Conservation (phyloP, 2,329 filamentous ascomycete genomes). For the Coniochaeta sp. region DNA sequence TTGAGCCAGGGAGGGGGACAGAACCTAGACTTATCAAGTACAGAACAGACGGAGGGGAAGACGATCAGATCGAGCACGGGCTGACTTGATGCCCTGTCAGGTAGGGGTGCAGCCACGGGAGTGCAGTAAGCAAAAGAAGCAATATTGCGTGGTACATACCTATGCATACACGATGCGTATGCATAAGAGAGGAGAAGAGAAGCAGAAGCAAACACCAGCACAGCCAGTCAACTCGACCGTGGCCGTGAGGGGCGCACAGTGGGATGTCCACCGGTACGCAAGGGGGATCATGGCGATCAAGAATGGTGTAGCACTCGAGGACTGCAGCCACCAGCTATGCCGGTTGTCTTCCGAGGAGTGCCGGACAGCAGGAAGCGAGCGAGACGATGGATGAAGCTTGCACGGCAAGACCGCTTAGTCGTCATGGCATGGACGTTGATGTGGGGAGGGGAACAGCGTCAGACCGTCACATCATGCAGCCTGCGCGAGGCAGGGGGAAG, state of each 20-base stretch:
- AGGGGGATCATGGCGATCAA: background rate
- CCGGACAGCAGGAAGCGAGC: background rate
- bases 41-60: conserved; percentile 4
- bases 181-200: background rate
- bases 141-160: background rate
- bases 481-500: background rate
- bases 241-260: background rate
- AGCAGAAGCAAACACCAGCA: background rate
- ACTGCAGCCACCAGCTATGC: background rate
- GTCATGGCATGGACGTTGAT: background rate
- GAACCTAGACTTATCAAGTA: conserved; percentile 1
- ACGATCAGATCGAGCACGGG: background rate
- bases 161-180: background rate
- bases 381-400: background rate
- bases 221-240: background rate
- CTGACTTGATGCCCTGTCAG: background rate
- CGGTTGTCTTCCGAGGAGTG: background rate
- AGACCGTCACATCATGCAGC: background rate
- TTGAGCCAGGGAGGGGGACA: conserved; percentile 3
- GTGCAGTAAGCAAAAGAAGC: background rate
- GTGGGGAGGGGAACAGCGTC: background rate
- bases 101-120: background rate
- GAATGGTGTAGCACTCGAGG: background rate
- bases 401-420: background rate
- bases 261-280: background rate